Evolutionary conservation across 345 rosid species (phyloP), one percentile per base, ranked within the genome.

Genomic region (Tarenaya hassleriana): DNA sequence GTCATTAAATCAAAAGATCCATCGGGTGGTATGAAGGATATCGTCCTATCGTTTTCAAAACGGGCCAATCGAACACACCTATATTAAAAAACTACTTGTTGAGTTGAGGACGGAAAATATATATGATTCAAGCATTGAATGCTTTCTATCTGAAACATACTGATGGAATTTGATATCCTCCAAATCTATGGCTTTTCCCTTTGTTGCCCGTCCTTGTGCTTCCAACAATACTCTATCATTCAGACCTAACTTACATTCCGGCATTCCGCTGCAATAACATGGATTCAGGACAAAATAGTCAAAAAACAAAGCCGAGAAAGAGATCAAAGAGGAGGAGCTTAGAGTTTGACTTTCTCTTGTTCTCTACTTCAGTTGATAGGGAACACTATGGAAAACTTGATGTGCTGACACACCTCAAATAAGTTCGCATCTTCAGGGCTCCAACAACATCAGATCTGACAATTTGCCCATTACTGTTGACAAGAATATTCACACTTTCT

Each of bases 371-470:
- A 37, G 16, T 43, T 41, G 32, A 49, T 38, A 7, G 10, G n/a
- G 48, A 61, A 66, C 47, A 46, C 16, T 41, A 64, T 41, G 41
- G 47, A 44, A 35, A 35, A 35, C 11, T 35, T 7, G 40, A 35
- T 35, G 40, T 3, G 9, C n/a, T 13, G 29, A 40, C 69, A 24
- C 41, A 91, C 98, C 95, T 91, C 70, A 91, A 61, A 66, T 82
- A 87, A 11, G 96, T 82, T 76, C 98, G 77, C 98, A 91, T 91
- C 83, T 91, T 91, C 73, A 91, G 51, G 3, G 96, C 98, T 56
- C 96, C 98, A 41, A 87, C 92, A 20, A 91, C 98, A 73, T 91
- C 98, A 9, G 96, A 91, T 73, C 94, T 73, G 52, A 87, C 83
- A 55, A 91, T 82, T 55, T 91, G 96, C 40, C 98, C 98, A 47